Conservation (phyloP, 2,329 filamentous ascomycete species). For the Ophiocordyceps unilateralis region DNA sequence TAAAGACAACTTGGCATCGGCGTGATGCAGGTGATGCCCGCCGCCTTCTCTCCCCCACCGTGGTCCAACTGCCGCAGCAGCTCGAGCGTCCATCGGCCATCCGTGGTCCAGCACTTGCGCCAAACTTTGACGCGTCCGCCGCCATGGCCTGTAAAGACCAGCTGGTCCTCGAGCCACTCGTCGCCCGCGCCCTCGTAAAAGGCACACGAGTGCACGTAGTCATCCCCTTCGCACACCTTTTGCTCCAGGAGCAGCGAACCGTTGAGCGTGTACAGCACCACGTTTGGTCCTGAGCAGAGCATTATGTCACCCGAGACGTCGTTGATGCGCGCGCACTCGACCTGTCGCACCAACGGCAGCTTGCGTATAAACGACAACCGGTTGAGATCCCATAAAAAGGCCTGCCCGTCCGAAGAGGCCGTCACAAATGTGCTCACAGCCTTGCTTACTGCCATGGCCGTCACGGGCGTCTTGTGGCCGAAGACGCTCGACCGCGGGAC, state of each 20-base stretch:
- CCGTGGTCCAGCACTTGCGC: conserved; percentile 31
- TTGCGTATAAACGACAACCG: conserved; percentile 70
- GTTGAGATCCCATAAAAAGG: conserved; percentile 90
- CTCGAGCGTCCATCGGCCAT: conserved; percentile 56
- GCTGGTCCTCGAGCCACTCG: conserved; percentile 75
- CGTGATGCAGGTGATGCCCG: conserved; percentile 70
- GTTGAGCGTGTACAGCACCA: conserved; percentile 75
- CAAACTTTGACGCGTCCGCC: conserved; percentile 71
- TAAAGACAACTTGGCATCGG: conserved; percentile 74
- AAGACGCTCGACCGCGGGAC: conserved; percentile 67
- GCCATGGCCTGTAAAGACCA: conserved; percentile 80
- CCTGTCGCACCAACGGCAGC: conserved; percentile 38
- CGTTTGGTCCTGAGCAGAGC: conserved; percentile 58
- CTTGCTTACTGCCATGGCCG: conserved; percentile 66
- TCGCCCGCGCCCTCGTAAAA: conserved; percentile 86
- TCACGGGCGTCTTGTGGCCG: conserved; percentile 74
- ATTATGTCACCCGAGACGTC: conserved; percentile 83
- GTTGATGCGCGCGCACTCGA: conserved; percentile 71
- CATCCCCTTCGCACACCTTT: conserved; percentile 58
- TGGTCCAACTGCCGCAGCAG: conserved; percentile 72
- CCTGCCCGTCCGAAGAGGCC: conserved; percentile 62
- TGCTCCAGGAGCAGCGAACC: conserved; percentile 70
- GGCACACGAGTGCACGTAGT: conserved; percentile 64
- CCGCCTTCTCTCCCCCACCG: conserved; percentile 38
- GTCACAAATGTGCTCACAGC: conserved; percentile 81